These are phyloP conservation scores for Diutina sp. DNA, from an alignment of 1,139 yeast species.

Conservation along the genomic window DNA sequence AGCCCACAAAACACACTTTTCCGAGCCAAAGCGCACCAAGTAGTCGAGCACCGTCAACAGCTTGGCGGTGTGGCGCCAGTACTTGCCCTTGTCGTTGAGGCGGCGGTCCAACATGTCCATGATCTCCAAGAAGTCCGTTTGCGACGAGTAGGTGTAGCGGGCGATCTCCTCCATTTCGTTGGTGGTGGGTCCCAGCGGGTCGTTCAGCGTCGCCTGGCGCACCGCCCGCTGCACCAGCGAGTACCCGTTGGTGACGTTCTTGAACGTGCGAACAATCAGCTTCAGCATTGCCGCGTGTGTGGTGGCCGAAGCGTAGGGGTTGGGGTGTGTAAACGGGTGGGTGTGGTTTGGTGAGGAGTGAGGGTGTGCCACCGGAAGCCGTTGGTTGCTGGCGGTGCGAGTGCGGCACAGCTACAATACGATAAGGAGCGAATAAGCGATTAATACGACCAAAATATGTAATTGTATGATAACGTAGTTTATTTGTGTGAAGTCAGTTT, in stretches of 20 bases:
- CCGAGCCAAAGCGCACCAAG: conserved; percentile 77
- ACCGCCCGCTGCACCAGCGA: conserved; percentile 77
- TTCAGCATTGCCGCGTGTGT: conserved; percentile 42
- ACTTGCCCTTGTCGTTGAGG: conserved; percentile 90
- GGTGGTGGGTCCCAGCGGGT: conserved; percentile 72
- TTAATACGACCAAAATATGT: no score
- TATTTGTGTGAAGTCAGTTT: no score
- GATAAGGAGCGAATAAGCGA: no score
- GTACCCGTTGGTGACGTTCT: conserved; percentile 90
- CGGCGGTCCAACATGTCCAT: conserved; percentile 95
- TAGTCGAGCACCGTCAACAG: conserved; percentile 81
- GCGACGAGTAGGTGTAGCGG: conserved; percentile 53
- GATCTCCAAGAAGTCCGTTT: conserved; percentile 73
- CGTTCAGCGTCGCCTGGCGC: conserved; percentile 90
- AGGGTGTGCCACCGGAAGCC: background rate
- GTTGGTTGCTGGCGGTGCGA: no score
- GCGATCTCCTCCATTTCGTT: conserved; percentile 81
- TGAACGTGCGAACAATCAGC: conserved; percentile 64
- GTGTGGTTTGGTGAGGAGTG: background rate
- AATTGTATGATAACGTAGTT: no score
- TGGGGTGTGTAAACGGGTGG: background rate
- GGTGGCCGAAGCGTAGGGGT: background rate
- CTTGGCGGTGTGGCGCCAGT: conserved; percentile 96
- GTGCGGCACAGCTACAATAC: no score
- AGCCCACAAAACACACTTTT: conserved; percentile 89